These are phyloP conservation scores for Pichia eremophila DNA, from an alignment of 805 yeast genomes.

Conservation along the genomic window DNA sequence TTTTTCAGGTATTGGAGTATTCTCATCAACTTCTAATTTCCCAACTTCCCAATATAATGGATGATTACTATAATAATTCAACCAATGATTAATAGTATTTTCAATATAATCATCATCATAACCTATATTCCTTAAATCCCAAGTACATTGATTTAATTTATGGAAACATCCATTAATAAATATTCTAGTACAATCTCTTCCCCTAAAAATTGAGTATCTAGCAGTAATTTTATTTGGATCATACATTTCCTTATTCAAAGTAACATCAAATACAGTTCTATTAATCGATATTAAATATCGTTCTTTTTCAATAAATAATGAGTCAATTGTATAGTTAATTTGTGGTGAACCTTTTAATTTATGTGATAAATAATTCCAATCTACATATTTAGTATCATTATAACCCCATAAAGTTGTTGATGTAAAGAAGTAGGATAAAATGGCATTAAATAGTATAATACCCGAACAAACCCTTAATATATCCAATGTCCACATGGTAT, in stretches of 20 bases:
- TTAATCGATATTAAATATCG: conserved; percentile 45
- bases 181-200: conserved; percentile 60
- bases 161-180: conserved; percentile 63
- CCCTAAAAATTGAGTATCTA: conserved; percentile 45
- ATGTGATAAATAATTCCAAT: conserved; percentile 30
- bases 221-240: conserved; percentile 35
- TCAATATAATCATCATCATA: conserved; percentile 28
- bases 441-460: conserved; percentile 34
- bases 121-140: conserved; percentile 54
- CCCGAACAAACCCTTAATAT: conserved; percentile 37
- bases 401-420: conserved; percentile 51
- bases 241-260: conserved; percentile 39
- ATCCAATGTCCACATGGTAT: conserved; percentile 26
- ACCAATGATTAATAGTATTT: conserved; percentile 42
- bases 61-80: conserved; percentile 34
- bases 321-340: conserved; percentile 32
- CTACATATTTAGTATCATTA: conserved; percentile 38
- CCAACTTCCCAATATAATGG: conserved; percentile 58
- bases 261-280: conserved; percentile 59
- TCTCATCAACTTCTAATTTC: conserved; percentile 24
- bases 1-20: neutral
- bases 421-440: conserved; percentile 51
- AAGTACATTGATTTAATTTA: conserved; percentile 45
- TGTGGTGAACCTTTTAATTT: conserved; percentile 11
- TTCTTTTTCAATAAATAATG: conserved; percentile 24